Evolutionary conservation across 306 rosid genomes (phyloP), one percentile per base, ranked within the genome.

Genomic region (Castanopsis chinensis): DNA sequence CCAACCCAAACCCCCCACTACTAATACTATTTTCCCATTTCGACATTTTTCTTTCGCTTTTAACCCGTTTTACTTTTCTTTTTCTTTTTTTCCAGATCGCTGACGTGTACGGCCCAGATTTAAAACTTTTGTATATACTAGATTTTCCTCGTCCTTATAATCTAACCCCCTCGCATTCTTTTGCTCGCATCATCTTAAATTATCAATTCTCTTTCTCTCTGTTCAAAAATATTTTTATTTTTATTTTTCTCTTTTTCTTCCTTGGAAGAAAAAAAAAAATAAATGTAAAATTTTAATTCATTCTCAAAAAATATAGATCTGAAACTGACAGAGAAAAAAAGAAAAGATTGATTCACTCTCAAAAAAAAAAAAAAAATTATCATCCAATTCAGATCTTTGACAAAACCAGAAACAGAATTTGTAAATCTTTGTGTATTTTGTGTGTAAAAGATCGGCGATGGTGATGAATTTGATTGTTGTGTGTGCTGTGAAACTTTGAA

Each of bases 61-160:
- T 41, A 8, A 8, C 12, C 8, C 12, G 7, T 37, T 37, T 37
- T 6, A n/a, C 21, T 6, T 17, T 56, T 56, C 0, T 18, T 32
- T 30, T 5, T 33, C 0, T 33, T 33, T 33, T 33, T 33, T 56
- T 27, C 6, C 54, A 87, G 93, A 90, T 91, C 86, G 73, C 71
- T 86, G 91, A 91, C 97, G 93, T 91, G 97, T 80, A 87, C 89
- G 97, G 93, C 58, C 68, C 54, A 84, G 97, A 91, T 93, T 82
- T 82, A 70, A 70, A 88, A 59, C 18, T 28, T 51, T 76, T 28
- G 32, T 60, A 71, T 69, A 73, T 69, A 72, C 76, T 74, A 75
- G 85, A 86, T 86, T 82, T 83, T 76, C 75, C 79, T 76, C 78
- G 72, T 67, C 74, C 65, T 28, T 63, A 23, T 74, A 67, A n/a